Percentiles rank a stretch among this genome's conserved stretches.
Conservation (phyloP, 495 filamentous ascomycete species). For the Aspergillus homomorphus region DNA sequence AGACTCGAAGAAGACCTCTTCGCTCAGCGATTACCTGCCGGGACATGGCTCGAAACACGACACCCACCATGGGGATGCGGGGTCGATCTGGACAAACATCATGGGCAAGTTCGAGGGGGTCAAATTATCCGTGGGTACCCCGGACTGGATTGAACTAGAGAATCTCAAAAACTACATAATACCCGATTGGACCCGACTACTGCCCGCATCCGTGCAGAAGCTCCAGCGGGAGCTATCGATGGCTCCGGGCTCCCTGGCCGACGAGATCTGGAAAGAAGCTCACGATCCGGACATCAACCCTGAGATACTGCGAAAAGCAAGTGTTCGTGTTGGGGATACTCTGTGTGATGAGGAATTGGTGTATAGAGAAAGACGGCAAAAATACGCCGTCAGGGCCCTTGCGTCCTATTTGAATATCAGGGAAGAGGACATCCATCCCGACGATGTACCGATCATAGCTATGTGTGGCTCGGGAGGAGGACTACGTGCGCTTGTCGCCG, state of each 20-base stretch:
- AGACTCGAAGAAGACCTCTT: conserved; percentile 6
- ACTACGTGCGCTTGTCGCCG: conserved; percentile 82
- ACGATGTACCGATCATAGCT: conserved; percentile 89
- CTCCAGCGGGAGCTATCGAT: conserved; percentile 85
- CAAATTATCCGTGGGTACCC: conserved; percentile 49
- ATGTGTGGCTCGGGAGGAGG: conserved; percentile 93
- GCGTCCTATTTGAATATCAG: conserved; percentile 76
- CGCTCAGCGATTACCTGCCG: neutral
- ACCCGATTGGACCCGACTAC: conserved; percentile 73
- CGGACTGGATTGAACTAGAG: conserved; percentile 61
- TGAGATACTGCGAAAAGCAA: conserved; percentile 75
- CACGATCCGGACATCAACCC: conserved; percentile 78
- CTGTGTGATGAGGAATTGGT: conserved; percentile 79
- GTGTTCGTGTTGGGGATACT: conserved; percentile 75
- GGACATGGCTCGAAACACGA: neutral
- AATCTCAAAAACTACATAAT: conserved; percentile 66
- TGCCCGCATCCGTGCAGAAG: conserved; percentile 78
- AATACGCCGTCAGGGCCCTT: conserved; percentile 64
- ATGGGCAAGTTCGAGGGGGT: conserved; percentile 53
- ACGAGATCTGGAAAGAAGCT: conserved; percentile 91
- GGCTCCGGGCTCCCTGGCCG: conserved; percentile 79
- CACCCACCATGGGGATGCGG: conserved; percentile 23
- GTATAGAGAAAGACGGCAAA: conserved; percentile 64
- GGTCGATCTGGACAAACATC: conserved; percentile 59
- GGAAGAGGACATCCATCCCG: conserved; percentile 78